Evolutionary conservation across 1,139 yeast species (phyloP).

Genomic region (Arxiozyma telluris): DNA sequence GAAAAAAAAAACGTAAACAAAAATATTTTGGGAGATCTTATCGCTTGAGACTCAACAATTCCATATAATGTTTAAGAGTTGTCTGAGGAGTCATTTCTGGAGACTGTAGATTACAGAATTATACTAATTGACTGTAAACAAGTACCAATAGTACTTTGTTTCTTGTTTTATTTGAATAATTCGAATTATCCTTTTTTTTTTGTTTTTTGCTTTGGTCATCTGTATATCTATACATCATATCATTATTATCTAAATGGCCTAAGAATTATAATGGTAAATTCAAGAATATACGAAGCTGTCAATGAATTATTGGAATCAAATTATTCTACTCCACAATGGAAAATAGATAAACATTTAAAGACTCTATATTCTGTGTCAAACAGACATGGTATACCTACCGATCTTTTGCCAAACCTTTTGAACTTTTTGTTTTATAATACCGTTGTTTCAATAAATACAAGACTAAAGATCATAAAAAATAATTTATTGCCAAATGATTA

Average conservation of each 20-base stretch:
- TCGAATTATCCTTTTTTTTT: too few relatives aligned
- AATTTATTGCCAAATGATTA: slow-evolving; percentile 30
- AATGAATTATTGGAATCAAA: slow-evolving; percentile 3
- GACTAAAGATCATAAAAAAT: slow-evolving; percentile 24
- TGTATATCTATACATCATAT: background rate
- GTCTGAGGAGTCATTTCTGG: background rate
- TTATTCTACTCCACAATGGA: slow-evolving; percentile 6
- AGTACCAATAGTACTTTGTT: too few relatives aligned
- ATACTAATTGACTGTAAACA: too few relatives aligned
- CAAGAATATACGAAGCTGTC: slow-evolving; percentile 3
- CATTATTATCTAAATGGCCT: background rate
- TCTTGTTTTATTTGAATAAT: too few relatives aligned
- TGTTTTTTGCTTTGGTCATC: too few relatives aligned
- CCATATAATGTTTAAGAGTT: too few relatives aligned
- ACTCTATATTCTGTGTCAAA: slow-evolving; percentile 12
- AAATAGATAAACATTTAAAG: slow-evolving; percentile 10
- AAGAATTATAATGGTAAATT: slow-evolving; percentile 1
- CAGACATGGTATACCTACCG: slow-evolving; percentile 17
- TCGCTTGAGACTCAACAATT: background rate
- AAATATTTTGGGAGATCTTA: background rate
- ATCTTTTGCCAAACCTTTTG: slow-evolving; percentile 13
- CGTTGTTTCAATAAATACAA: slow-evolving; percentile 15
- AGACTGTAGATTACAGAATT: too few relatives aligned
- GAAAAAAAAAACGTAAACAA: too few relatives aligned
- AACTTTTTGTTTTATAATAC: slow-evolving; percentile 16